These are phyloP conservation scores for Martiniozyma abietophila DNA, from an alignment of 805 yeast species.

Conservation along the genomic window DNA sequence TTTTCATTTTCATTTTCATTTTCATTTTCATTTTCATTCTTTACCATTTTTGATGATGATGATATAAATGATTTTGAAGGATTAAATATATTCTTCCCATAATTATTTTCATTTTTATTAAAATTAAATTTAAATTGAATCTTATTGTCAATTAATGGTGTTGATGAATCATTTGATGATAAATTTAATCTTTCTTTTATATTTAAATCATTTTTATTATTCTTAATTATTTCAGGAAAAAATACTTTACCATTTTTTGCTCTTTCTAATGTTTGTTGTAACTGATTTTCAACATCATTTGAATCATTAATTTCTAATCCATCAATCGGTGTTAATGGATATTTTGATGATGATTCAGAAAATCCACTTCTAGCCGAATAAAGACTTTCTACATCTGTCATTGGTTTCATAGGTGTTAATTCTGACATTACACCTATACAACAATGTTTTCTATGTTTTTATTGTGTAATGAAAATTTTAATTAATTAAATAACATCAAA, in stretches of 20 bases:
- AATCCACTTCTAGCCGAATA: too few relatives aligned
- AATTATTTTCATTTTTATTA: conserved; percentile 4
- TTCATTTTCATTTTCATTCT: conserved; percentile 14
- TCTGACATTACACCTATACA: too few relatives aligned
- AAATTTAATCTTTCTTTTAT: too few relatives aligned
- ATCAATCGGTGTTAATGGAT: conserved; percentile 11
- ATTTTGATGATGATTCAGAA: conserved; percentile 8
- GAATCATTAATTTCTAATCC: conserved; percentile 4
- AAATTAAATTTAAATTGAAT: conserved; percentile 4
- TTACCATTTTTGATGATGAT: conserved; percentile 17
- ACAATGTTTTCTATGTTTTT: too few relatives aligned
- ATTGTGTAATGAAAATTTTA: too few relatives aligned
- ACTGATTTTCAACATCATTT: conserved; percentile 7
- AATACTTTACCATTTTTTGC: conserved; percentile 22
- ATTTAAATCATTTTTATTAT: too few relatives aligned
- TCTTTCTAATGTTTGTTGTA: conserved; percentile 19
- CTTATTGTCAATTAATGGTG: conserved; percentile 2
- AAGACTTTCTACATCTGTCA: too few relatives aligned
- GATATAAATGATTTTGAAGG: conserved; percentile 17
- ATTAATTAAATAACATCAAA: too few relatives aligned
- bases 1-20: conserved; percentile 1
- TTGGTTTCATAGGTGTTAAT: too few relatives aligned
- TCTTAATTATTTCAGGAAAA: conserved; percentile 16
- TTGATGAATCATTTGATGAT: conserved; percentile 1
- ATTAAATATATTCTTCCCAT: conserved; percentile 14